Evolutionary conservation across 306 rosid species (phyloP).

Genomic region (Nissolia schottii): DNA sequence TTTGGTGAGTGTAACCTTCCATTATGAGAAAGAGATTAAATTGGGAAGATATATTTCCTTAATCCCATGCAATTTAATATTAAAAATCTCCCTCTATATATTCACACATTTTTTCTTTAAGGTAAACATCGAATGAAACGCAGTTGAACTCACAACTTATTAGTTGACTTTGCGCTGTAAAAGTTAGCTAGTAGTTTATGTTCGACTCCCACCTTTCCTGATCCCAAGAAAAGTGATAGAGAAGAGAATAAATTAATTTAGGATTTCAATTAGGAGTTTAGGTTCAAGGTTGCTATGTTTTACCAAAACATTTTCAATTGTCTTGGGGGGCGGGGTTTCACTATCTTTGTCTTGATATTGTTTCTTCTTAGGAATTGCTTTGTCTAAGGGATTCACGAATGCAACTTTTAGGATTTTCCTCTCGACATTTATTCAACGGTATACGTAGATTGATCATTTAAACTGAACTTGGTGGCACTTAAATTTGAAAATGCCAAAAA

Average conservation of each 20-base stretch:
- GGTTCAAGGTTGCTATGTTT: not conserved
- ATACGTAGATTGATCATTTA: not conserved
- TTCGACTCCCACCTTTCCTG: no score
- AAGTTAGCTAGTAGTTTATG: no score
- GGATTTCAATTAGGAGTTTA: not conserved
- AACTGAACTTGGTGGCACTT: not conserved
- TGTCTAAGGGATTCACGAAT: not conserved
- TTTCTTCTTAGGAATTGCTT: not conserved
- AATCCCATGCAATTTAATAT: not conserved
- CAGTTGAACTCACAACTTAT: no score
- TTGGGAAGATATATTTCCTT: not conserved
- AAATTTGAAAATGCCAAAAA: not conserved
- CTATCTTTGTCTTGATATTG: not conserved
- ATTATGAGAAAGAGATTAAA: not conserved
- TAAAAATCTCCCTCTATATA: not conserved
- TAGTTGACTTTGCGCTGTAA: no score
- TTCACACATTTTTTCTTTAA: not conserved
- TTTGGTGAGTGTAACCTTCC: conserved; percentile 50
- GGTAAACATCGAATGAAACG: not conserved
- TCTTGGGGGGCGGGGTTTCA: not conserved
- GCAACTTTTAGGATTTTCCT: not conserved
- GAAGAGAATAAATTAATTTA: not conserved
- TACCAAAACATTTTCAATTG: not conserved
- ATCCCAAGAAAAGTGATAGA: not conserved
- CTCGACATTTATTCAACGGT: not conserved